Evolutionary conservation across 2,329 filamentous ascomycete species (phyloP).

Genomic region (Colletotrichum caudatum): DNA sequence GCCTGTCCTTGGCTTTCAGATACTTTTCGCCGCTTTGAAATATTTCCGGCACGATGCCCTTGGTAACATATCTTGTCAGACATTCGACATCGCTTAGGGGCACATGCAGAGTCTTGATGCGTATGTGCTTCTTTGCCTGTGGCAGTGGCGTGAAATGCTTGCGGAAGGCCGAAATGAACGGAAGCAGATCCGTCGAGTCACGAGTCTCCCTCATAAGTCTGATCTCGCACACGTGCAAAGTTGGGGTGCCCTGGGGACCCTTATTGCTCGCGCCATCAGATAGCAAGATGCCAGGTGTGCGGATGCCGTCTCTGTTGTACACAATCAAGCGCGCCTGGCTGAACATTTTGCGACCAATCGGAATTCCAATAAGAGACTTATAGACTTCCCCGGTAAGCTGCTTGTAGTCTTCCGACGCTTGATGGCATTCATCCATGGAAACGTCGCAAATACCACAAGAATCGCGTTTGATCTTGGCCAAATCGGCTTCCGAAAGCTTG

Average conservation of each 20-base stretch:
- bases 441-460: conserved; percentile 84
- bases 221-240: conserved; percentile 83
- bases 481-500: conserved; percentile 88
- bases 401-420: conserved; percentile 83
- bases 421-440: conserved; percentile 83
- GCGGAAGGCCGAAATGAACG: conserved; percentile 81
- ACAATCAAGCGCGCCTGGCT: conserved; percentile 81
- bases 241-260: conserved; percentile 68
- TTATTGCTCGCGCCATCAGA: conserved; percentile 79
- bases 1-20: conserved; percentile 71
- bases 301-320: conserved; percentile 85
- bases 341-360: conserved; percentile 85
- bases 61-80: conserved; percentile 76
- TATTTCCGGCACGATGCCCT: conserved; percentile 70
- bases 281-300: conserved; percentile 84
- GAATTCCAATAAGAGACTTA: conserved; percentile 79
- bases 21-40: conserved; percentile 65
- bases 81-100: conserved; percentile 85
- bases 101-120: conserved; percentile 75
- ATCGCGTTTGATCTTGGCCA: conserved; percentile 90
- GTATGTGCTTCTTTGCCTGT: conserved; percentile 74
- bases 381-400: conserved; percentile 86
- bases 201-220: conserved; percentile 75
- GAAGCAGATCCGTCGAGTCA: conserved; percentile 86
- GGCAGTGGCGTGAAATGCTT: conserved; percentile 76